These are phyloP conservation scores for Pleurotus ostreatus DNA, from an alignment of 768 basidiomycete genomes.

Conservation along the genomic window DNA sequence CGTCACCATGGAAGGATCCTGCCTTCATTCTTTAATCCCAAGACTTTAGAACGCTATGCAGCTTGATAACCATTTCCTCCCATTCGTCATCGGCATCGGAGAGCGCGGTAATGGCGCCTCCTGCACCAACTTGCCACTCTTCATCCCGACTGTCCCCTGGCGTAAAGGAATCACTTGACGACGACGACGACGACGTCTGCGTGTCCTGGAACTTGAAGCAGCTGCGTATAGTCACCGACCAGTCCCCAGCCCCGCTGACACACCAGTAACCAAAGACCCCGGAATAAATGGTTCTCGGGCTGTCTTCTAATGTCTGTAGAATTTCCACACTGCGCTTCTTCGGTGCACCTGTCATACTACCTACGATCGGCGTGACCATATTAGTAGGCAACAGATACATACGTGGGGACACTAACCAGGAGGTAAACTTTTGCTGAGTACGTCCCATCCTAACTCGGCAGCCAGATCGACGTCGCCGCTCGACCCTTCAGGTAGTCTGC, in stretches of 20 bases:
- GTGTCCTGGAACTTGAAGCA: conserved; percentile 63
- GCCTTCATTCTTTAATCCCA: conserved; percentile 20
- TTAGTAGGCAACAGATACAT: neutral
- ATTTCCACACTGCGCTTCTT: conserved; percentile 94
- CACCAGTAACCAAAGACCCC: conserved; percentile 94
- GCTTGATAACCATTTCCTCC: conserved; percentile 92
- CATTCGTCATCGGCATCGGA: conserved; percentile 84
- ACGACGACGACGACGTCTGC: neutral
- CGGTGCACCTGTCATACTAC: conserved; percentile 97
- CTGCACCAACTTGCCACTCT: conserved; percentile 81
- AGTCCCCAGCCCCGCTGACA: conserved; percentile 84
- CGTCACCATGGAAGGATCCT: too few species aligned
- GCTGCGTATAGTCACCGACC: conserved; percentile 92
- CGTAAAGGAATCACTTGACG: neutral
- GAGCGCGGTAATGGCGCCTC: conserved; percentile 95
- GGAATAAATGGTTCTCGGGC: conserved; percentile 79
- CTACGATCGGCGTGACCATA: conserved; percentile 31
- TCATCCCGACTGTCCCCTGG: conserved; percentile 26
- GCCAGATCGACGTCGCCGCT: conserved; percentile 22
- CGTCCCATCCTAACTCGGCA: conserved; percentile 69
- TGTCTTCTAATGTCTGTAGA: conserved; percentile 71
- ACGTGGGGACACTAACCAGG: conserved; percentile 54
- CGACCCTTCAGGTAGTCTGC: conserved; percentile 37
- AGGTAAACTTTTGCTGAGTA: conserved; percentile 74
- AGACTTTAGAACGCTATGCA: conserved; percentile 68